Conservation (phyloP, 2,329 filamentous ascomycete genomes). For the Rhynchosporium agropyri region DNA sequence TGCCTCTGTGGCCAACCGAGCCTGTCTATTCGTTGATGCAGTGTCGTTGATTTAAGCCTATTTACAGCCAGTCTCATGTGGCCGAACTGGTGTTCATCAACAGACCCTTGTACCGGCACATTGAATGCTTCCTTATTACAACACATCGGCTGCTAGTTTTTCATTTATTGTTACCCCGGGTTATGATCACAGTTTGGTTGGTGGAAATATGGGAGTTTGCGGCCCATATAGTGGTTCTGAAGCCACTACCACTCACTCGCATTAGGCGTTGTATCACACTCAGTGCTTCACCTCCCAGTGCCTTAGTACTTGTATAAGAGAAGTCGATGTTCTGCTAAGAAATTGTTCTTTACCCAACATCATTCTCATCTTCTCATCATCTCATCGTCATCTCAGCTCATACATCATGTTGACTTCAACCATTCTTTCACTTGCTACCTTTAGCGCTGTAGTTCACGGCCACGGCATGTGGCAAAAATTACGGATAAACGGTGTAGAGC, state of each 20-base stretch:
- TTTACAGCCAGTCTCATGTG: constrained; percentile 17
- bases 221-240: constrained; percentile 19
- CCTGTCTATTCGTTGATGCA: not conserved
- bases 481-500: constrained; percentile 52
- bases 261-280: not conserved
- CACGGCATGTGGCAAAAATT: constrained; percentile 52
- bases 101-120: constrained; percentile 19
- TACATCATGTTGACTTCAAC: constrained; percentile 19
- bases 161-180: constrained; percentile 25
- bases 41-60: constrained; percentile 17
- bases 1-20: constrained; percentile 6
- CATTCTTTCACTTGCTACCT: constrained; percentile 20
- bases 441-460: constrained; percentile 37
- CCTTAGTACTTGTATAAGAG: constrained; percentile 11
- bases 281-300: constrained; percentile 7
- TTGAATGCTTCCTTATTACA: constrained; percentile 14
- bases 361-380: no score
- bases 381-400: not conserved
- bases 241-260: constrained; percentile 2
- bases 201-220: constrained; percentile 4
- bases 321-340: not conserved
- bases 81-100: constrained; percentile 11
- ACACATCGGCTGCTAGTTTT: constrained; percentile 15
- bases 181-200: constrained; percentile 12
- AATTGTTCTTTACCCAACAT: constrained; percentile 6